These are phyloP conservation scores for Nemania serpens DNA, from an alignment of 2,329 filamentous ascomycete genomes.

Conservation along the genomic window DNA sequence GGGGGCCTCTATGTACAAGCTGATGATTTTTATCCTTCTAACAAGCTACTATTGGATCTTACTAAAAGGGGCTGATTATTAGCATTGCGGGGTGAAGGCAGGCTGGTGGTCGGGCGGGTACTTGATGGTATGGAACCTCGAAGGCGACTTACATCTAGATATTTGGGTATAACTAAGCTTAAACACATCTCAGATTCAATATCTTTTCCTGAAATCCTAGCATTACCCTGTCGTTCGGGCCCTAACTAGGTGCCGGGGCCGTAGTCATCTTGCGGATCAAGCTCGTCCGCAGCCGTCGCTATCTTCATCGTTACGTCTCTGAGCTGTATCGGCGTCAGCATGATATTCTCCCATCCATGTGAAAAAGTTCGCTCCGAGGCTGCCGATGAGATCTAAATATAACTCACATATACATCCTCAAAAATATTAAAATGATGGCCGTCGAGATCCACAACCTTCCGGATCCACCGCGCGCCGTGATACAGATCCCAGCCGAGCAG, in stretches of 20 bases:
- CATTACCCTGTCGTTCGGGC: background rate
- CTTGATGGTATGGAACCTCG: too few species aligned
- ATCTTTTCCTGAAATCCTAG: background rate
- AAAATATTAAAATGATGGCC: slow-evolving; percentile 55
- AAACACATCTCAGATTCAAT: too few species aligned
- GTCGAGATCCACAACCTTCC: slow-evolving; percentile 52
- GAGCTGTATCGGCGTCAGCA: slow-evolving; percentile 30
- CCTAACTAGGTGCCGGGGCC: background rate
- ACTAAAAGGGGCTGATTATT: background rate
- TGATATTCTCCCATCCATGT: background rate
- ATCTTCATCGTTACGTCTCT: slow-evolving; percentile 36
- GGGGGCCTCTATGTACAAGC: background rate
- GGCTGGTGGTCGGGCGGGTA: background rate
- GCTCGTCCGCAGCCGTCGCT: slow-evolving; percentile 35
- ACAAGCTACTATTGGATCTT: background rate
- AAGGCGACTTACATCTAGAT: background rate
- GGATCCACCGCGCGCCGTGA: slow-evolving; percentile 48
- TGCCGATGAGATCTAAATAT: background rate
- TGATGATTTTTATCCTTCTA: background rate
- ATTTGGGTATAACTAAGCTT: background rate
- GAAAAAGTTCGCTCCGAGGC: too few species aligned
- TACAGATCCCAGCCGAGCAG: slow-evolving; percentile 57
- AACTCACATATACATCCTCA: slow-evolving; percentile 37
- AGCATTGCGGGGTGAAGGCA: background rate
- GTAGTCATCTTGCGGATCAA: slow-evolving; percentile 25